These are phyloP conservation scores for Kalmusia sp. DNA, from an alignment of 2,329 filamentous ascomycete genomes.

Conservation along the genomic window DNA sequence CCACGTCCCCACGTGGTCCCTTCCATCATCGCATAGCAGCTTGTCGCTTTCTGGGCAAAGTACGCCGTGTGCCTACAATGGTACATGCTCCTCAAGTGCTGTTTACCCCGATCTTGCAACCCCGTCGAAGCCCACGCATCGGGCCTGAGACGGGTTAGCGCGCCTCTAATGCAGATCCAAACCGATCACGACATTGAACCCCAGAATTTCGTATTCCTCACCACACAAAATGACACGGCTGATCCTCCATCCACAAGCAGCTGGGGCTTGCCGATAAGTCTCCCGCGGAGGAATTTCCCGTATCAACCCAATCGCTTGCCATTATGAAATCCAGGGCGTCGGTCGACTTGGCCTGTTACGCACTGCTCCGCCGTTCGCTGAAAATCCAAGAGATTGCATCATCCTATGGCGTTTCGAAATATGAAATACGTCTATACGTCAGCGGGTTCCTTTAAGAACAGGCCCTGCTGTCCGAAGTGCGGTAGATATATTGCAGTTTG, in stretches of 20 bases:
- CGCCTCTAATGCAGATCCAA: slow-evolving; percentile 27
- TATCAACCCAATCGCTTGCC: slow-evolving; percentile 26
- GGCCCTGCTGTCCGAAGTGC: background rate
- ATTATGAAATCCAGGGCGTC: background rate
- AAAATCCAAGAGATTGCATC: slow-evolving; percentile 40
- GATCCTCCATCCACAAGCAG: slow-evolving; percentile 9
- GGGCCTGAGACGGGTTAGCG: slow-evolving; percentile 5
- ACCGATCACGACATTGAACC: slow-evolving; percentile 47
- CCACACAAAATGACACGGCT: slow-evolving; percentile 11
- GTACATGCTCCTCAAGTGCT: too few species aligned
- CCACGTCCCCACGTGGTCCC: too few species aligned
- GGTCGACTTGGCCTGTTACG: slow-evolving; percentile 6
- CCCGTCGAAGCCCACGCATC: background rate
- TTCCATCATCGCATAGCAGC: too few species aligned
- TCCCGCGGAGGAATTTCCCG: slow-evolving; percentile 14
- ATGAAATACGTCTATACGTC: background rate
- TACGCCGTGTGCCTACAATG: too few species aligned
- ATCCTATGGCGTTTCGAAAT: slow-evolving; percentile 18
- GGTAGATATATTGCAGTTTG: background rate
- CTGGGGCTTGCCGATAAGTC: slow-evolving; percentile 11
- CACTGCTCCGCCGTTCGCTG: slow-evolving; percentile 9
- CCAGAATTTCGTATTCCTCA: slow-evolving; percentile 36
- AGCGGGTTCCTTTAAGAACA: slow-evolving; percentile 15
- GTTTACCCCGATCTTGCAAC: background rate
- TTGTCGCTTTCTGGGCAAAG: too few species aligned